Base-by-base conservation (phyloP, 2,329 filamentous ascomycete genomes). In the Colletotrichum cordylinicola region DNA sequence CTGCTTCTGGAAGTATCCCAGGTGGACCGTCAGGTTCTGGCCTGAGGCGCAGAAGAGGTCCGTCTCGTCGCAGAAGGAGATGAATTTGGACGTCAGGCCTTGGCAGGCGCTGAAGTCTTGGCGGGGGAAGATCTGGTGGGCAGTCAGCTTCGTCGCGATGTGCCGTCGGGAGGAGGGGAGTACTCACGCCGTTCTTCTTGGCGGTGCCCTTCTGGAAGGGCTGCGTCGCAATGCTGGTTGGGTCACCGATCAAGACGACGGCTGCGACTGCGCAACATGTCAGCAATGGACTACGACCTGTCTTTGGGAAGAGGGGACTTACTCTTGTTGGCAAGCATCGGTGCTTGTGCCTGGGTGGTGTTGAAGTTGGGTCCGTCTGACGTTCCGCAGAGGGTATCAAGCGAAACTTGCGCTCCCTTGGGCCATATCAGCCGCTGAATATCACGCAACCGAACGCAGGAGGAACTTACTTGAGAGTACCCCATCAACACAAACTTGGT, bases 241-340 rank as follows among this genome's bases (percentile, higher is more conserved):
- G 86, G 80, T 87, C 86, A 43, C 86, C 86, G 66, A 86, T 85
- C 48, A 86, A 70, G 67, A 85, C 79, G 67, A 87, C 79, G 39
- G 85, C 85, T 67, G 85, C 83, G 39, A 87, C 86, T 87, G 62
- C 8, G 4, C 5, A 21, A 5, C 18, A 31, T 16, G 48, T 74
- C 10, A 72, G 29, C 21, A 18, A 10, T 27, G 7, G 6, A 6
- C 15, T 4, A 2, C 9, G 2, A 8, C 0, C 6, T 21, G 56
- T 31, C 13, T 21, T 64, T 1, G 2, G 9, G 1, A 27, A 18
- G 18, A 35, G 33, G 37, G 33, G 8, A 69, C 84, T 80, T 72
- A 87, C 86, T 79, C 76, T 81, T 82, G 31, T 82, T 79, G 31
- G 84, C 77, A 58, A 86, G 79, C 7, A 81, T 66, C 2, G 80